These are phyloP conservation scores for Colletotrichum chlorophyti DNA, from an alignment of 2,329 filamentous ascomycete species.

Conservation along the genomic window DNA sequence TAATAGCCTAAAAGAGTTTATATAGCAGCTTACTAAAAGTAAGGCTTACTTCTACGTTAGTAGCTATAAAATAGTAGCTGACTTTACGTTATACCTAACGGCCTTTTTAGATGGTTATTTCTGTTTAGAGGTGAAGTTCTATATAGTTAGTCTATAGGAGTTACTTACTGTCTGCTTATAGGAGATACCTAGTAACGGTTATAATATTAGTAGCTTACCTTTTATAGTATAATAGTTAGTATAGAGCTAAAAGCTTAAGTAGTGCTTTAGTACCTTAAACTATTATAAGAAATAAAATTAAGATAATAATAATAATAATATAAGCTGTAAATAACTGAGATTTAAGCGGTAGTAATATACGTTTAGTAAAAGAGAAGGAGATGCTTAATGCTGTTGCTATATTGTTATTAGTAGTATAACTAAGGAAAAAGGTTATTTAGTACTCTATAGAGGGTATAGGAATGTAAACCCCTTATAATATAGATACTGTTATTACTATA, in stretches of 20 bases:
- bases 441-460: too few species aligned
- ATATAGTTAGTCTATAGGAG: background rate
- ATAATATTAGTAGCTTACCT: background rate
- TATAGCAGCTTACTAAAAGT: background rate
- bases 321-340: background rate
- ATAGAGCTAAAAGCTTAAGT: background rate
- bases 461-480: too few species aligned
- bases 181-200: background rate
- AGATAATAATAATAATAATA: background rate
- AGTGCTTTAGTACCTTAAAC: background rate
- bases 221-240: background rate
- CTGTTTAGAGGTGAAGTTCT: background rate
- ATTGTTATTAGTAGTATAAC: background rate
- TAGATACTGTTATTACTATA: background rate
- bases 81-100: background rate
- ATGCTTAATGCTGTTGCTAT: background rate
- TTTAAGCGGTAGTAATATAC: background rate
- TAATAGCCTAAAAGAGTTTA: background rate
- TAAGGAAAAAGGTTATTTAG: background rate
- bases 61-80: background rate
- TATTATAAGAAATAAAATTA: background rate
- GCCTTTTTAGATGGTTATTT: background rate
- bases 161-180: background rate
- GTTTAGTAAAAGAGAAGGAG: background rate
- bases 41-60: background rate